Evolutionary conservation across 306 rosid species (phyloP).

Genomic region (Gynostemma pentaphyllum): DNA sequence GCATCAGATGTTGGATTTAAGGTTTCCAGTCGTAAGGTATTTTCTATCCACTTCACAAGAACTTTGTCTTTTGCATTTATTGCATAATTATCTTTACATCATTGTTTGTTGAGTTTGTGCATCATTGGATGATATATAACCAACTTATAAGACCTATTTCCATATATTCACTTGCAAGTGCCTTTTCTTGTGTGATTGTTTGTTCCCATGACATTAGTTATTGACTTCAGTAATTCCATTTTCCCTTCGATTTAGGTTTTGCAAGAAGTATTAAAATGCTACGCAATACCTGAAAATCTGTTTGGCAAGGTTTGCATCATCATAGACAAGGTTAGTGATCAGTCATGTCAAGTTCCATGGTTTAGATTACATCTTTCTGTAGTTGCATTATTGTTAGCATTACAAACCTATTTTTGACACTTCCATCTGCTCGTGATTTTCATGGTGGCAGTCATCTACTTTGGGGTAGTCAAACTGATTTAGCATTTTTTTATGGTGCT

Average conservation of each 20-base stretch:
- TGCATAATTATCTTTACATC: neutral
- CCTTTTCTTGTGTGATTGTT: neutral
- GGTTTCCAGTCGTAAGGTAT: constrained; percentile 96
- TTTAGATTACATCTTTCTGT: neutral
- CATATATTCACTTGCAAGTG: too few species aligned
- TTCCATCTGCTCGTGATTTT: too few species aligned
- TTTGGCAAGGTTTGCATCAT: constrained; percentile 92
- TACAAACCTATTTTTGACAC: too few species aligned
- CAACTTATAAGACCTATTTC: too few species aligned
- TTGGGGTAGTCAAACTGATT: neutral
- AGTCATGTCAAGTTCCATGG: constrained; percentile 10
- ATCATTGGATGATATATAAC: neutral
- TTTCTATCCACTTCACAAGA: constrained; percentile 4
- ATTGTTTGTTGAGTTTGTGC: neutral
- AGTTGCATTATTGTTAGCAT: neutral
- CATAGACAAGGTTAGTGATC: constrained; percentile 76
- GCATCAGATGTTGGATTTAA: constrained; percentile 90
- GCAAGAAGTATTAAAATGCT: constrained; percentile 66
- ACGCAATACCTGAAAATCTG: constrained; percentile 55
- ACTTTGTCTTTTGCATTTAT: neutral
- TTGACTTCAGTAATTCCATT: neutral
- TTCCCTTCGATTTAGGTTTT: constrained; percentile 46
- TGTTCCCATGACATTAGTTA: neutral
- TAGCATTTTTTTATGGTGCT: too few species aligned
- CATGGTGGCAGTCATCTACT: neutral